phyloP scores from a whole-genome alignment of 2,329 filamentous ascomycete genomes.

The Clonostachys rosea region DNA sequence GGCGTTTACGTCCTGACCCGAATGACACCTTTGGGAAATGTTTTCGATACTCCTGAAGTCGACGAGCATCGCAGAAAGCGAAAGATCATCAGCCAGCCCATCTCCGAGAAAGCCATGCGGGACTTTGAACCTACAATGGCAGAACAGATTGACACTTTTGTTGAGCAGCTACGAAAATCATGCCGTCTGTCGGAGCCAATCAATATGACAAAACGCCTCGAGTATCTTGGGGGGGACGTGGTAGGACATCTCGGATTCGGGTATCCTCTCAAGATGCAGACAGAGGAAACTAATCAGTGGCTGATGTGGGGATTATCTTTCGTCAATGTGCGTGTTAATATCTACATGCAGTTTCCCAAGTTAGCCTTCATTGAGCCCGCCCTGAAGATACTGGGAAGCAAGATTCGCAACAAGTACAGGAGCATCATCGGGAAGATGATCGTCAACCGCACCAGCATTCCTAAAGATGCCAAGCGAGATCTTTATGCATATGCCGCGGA shows the following conservation, averaged over 20 bases:
- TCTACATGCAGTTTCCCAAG: background rate
- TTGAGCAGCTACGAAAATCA: background rate
- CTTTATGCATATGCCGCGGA: too few species aligned
- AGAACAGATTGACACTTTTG: conserved; percentile 4
- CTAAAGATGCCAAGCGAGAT: too few species aligned
- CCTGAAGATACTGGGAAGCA: too few species aligned
- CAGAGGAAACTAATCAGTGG: conserved; percentile 64
- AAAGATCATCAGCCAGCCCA: conserved; percentile 1
- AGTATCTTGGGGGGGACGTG: conserved; percentile 1
- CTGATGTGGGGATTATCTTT: conserved; percentile 50
- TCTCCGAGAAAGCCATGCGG: conserved; percentile 5
- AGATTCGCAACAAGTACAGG: too few species aligned
- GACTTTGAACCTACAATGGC: conserved; percentile 5
- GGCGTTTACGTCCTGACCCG: background rate
- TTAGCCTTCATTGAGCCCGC: too few species aligned
- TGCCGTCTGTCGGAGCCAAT: background rate
- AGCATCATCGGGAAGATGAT: too few species aligned
- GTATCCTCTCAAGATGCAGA: conserved; percentile 3
- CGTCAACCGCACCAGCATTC: too few species aligned
- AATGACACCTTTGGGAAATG: conserved; percentile 14
- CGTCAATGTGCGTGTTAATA: conserved; percentile 65
- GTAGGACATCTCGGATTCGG: conserved; percentile 3
- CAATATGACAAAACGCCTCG: too few species aligned
- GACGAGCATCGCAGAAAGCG: conserved; percentile 2
- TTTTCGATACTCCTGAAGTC: conserved; percentile 3